Evolutionary conservation across 768 basidiomycete genomes (phyloP).

Genomic region (Boletus rubescentipes): DNA sequence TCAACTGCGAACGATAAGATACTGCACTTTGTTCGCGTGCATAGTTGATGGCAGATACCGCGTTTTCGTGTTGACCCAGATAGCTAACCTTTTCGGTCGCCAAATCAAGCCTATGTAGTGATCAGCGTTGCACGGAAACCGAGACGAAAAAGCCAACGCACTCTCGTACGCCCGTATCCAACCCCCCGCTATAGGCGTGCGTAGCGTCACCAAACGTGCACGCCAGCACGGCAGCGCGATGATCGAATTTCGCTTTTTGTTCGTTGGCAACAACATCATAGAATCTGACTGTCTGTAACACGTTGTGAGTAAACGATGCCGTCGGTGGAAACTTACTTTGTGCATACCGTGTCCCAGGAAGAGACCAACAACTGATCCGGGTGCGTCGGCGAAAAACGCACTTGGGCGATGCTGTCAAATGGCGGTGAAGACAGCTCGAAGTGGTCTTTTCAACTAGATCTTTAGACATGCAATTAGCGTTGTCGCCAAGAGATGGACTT

Average conservation of each 20-base stretch:
- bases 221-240: slow-evolving; percentile 86
- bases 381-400: slow-evolving; percentile 79
- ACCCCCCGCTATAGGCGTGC: slow-evolving; percentile 80
- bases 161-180: slow-evolving; percentile 84
- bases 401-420: slow-evolving; percentile 79
- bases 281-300: slow-evolving; percentile 55
- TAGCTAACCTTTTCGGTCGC: slow-evolving; percentile 66
- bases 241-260: slow-evolving; percentile 79
- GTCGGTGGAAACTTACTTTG: slow-evolving; percentile 1
- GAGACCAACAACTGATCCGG: slow-evolving; percentile 80
- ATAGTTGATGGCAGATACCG: slow-evolving; percentile 77
- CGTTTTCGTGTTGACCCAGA: slow-evolving; percentile 79
- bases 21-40: slow-evolving; percentile 52
- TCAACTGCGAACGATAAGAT: background rate
- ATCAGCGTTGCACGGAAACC: background rate
- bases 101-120: slow-evolving; percentile 59
- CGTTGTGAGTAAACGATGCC: slow-evolving; percentile 31
- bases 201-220: slow-evolving; percentile 67
- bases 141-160: slow-evolving; percentile 28
- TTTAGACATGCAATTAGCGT: background rate
- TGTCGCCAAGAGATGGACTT: background rate
- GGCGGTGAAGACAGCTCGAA: slow-evolving; percentile 63
- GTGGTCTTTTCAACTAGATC: slow-evolving; percentile 26
- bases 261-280: slow-evolving; percentile 57
- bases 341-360: slow-evolving; percentile 80